Conservation (phyloP, 106 monocot genomes). For the Alisma plantagoaquatica region DNA sequence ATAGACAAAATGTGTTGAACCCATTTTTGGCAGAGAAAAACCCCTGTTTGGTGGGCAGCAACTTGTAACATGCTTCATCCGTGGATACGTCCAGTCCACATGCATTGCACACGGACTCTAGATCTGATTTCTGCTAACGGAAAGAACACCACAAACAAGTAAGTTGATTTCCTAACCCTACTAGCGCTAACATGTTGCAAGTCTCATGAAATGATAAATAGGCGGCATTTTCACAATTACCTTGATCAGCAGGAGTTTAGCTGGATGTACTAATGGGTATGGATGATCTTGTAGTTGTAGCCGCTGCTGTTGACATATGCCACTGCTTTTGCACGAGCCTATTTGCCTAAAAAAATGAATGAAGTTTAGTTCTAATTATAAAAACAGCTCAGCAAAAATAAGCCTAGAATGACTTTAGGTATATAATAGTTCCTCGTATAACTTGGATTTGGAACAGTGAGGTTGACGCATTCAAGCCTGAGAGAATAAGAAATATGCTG, state of each 20-base stretch:
- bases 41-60: constrained; percentile 55
- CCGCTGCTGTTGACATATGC: constrained; percentile 55
- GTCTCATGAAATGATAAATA: no score
- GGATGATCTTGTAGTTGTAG: constrained; percentile 85
- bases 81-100: constrained; percentile 54
- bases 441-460: no score
- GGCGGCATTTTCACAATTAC: no score
- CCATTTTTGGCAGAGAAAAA: constrained; percentile 35
- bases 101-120: constrained; percentile 44
- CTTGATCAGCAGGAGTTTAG: constrained; percentile 61
- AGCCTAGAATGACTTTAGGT: no score
- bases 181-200: no score
- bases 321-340: constrained; percentile 72
- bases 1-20: constrained; percentile 27
- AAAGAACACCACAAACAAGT: background rate
- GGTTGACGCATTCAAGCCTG: no score
- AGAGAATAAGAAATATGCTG: no score
- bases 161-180: background rate
- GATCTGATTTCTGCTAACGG: constrained; percentile 44
- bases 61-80: constrained; percentile 38
- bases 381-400: no score
- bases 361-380: background rate
- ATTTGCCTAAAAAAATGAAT: constrained; percentile 1
- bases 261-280: constrained; percentile 54
- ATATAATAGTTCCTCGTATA: no score